Evolutionary conservation across 2,329 filamentous ascomycete species (phyloP).

Genomic region (Talaromyces sp.): DNA sequence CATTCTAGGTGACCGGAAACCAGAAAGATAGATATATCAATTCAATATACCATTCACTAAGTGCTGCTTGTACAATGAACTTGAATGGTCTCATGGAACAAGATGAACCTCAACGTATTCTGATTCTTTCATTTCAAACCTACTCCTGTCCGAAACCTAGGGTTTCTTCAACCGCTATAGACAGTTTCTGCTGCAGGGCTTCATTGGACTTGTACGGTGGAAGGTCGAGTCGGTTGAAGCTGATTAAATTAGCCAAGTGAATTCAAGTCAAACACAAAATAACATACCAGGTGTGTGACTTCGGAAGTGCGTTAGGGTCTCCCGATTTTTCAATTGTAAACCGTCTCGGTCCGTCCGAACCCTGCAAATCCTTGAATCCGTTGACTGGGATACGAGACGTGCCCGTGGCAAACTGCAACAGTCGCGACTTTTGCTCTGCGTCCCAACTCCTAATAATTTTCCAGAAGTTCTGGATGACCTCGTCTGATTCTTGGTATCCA

Average conservation of each 20-base stretch:
- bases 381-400: conserved; percentile 98
- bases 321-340: conserved; percentile 99
- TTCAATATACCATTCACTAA: neutral
- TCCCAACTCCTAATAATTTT: conserved; percentile 93
- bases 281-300: conserved; percentile 92
- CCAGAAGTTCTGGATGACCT: conserved; percentile 99
- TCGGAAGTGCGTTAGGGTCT: conserved; percentile 82
- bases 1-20: neutral
- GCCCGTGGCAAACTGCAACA: conserved; percentile 94
- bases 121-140: conserved; percentile 10
- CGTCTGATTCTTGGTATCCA: conserved; percentile 94
- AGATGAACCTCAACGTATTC: neutral
- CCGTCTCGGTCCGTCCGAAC: conserved; percentile 86
- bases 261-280: neutral
- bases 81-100: neutral
- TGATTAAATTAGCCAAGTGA: conserved; percentile 29
- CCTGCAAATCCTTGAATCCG: conserved; percentile 97
- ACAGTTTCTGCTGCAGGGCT: conserved; percentile 78
- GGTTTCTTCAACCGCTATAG: conserved; percentile 96
- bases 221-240: conserved; percentile 95
- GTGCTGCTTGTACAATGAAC: neutral
- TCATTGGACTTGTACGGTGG: conserved; percentile 90
- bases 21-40: neutral
- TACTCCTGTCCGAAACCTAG: conserved; percentile 99
- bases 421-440: conserved; percentile 92